Evolutionary conservation across 2,329 filamentous ascomycete genomes (phyloP), one percentile per base, ranked within the genome.

Genomic region (Alternaria hordeiaustralica): DNA sequence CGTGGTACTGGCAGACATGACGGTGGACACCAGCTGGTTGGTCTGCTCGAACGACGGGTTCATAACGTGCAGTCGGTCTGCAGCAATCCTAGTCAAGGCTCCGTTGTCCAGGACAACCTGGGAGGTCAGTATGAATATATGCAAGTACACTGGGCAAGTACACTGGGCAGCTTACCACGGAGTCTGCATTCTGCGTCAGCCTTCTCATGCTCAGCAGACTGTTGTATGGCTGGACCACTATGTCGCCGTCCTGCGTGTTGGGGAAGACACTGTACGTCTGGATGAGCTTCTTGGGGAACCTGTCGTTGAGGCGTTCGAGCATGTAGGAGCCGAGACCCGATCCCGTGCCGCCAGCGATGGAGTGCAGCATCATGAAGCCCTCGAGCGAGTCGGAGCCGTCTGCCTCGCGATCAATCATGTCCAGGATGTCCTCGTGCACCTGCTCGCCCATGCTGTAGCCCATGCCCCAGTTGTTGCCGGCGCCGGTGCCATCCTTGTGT

Each of bases 221-320:
- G 86, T 99, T 99, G 83, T 99, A 99, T 11, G 96, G 96, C 77
- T 99, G 96, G 21, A 99, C 96, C 11, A 99, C 95, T 21, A 99
- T 95, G 78, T 98, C 93, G 59, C 90, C 88, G 71, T 92, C 93
- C 64, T 93, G 93, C 0, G 92, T 97, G 79, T 98, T 96, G 2
- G 96, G 95, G 74, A 99, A 99, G 56, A 99, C 96, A 0, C 95
- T 98, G 82, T 99, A 99, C 45, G 96, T 98, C 83, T 99, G 96
- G 61, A 99, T 97, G 69, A 99, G 89, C 85, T 99, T 99, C 84
- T 99, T 99, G 36, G 96, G 96, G 73, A 98, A 99, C 54, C 94
- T 88, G 80, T 99, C 96, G 80, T 99, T 99, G 80, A 99, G 89
- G 68, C 94, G 88, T 82, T 99, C 96, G 18, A 99, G 88, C 65